Base-by-base conservation (phyloP, 1,284 basidiomycete species). In the Papiliotrema nemorosa region DNA sequence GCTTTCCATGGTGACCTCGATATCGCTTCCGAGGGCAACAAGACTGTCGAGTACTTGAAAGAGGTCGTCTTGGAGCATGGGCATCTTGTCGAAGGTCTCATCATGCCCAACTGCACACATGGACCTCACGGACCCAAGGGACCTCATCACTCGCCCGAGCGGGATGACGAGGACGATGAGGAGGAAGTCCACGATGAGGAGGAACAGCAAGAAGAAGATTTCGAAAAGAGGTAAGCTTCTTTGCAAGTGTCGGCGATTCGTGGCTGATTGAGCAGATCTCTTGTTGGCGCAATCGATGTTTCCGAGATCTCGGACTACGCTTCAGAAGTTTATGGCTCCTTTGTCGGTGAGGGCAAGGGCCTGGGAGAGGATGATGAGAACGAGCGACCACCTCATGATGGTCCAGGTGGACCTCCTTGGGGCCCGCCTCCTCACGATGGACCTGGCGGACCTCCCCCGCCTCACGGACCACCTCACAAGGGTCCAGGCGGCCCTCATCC, bases 1-100 rank as follows among this genome's bases (percentile, higher is more conserved):
- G 49, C 61, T 6, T 41, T 48, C 16, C 54, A 59, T 25, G 67
- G 66, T 25, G 41, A 52, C 1, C 51, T 55, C 24, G 36, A 44
- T 16, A 55, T 70, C 22, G 53, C 49, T 12, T 47, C 45, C 16
- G 50, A 41, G 20, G 51, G 48, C 13, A 41, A 48, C 36, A 63
- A 63, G 57, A 40, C 55, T 38, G 47, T 59, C 38, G 44, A 60
- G 29, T 33, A 63, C 5, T 18, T 64, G n/a, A 49, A 55, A 16
- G 52, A 64, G 47, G 44, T 48, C 16, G 47, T 56, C 13, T 42
- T 42, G 1, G 57, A 54, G 49, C 48, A 35, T 25, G 67, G 65
- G 3, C 52, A 55, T 12, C 47, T 53, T 9, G 29, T 58, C n/a
- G 50, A 55, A 12, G 67, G 67, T 25, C 42, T 67, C 16, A 63